Percentiles rank a stretch among this genome's conserved stretches.
Evolutionary conservation across 495 filamentous ascomycete species (phyloP).

Genomic region (Penicillium flavigenum): DNA sequence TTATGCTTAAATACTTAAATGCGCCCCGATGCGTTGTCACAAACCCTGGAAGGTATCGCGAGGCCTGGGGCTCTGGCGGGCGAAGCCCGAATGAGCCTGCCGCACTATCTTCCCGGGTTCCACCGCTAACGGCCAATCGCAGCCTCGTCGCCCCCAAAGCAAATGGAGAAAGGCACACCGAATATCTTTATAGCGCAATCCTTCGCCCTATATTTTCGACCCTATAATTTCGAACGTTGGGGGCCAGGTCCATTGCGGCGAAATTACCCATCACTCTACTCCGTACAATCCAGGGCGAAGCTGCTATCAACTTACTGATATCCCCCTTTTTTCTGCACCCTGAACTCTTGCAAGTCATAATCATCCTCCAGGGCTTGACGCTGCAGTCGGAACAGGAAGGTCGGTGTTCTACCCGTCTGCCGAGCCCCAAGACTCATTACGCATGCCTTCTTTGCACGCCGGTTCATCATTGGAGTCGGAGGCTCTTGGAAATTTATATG

Average conservation of each 20-base stretch:
- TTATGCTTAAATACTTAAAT: conserved; percentile 8
- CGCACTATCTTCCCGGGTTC: background rate
- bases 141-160: background rate
- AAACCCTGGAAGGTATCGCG: background rate
- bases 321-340: background rate
- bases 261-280: background rate
- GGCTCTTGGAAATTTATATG: background rate
- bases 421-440: background rate
- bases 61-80: conserved; percentile 6
- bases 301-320: background rate
- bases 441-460: background rate
- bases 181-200: background rate
- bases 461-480: background rate
- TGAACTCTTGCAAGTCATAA: background rate
- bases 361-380: background rate
- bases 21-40: background rate
- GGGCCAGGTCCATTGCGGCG: background rate
- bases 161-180: background rate
- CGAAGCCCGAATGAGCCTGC: background rate
- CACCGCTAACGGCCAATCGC: background rate
- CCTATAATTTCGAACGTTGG: background rate
- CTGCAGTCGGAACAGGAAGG: background rate
- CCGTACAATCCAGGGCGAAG: background rate
- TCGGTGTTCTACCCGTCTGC: background rate
- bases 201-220: background rate